phyloP scores from a whole-genome alignment of 2,329 filamentous ascomycete genomes.

The Sporothrix pseudoabietina region DNA sequence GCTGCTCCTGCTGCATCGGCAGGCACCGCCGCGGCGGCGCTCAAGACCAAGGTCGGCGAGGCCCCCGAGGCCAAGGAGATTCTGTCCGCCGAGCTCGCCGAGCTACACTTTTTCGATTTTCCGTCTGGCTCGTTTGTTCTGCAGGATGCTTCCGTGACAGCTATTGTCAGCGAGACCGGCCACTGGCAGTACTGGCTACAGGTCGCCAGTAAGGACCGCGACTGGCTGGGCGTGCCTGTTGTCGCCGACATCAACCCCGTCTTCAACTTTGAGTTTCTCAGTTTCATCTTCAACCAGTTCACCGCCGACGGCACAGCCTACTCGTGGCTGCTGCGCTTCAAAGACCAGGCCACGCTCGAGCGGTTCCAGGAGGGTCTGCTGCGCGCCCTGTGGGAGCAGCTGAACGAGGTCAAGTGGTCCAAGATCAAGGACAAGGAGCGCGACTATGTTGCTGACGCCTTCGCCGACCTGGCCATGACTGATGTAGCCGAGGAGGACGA shows the following conservation, averaged over 20 bases:
- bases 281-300: constrained; percentile 99
- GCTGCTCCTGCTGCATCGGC: background rate
- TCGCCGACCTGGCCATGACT: constrained; percentile 91
- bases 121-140: constrained; percentile 80
- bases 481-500: constrained; percentile 63
- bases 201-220: constrained; percentile 71
- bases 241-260: constrained; percentile 93
- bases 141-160: constrained; percentile 73
- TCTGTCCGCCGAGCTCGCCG: constrained; percentile 73
- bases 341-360: constrained; percentile 77
- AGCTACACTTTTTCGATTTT: constrained; percentile 94
- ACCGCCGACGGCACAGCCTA: constrained; percentile 83
- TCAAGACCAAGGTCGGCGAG: constrained; percentile 55
- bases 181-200: constrained; percentile 97
- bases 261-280: constrained; percentile 98
- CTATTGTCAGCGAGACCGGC: constrained; percentile 81
- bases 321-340: constrained; percentile 94
- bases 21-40: constrained; percentile 38
- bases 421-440: constrained; percentile 91
- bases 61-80: constrained; percentile 72
- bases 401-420: constrained; percentile 91
- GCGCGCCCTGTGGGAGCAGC: constrained; percentile 93
- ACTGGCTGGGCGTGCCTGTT: constrained; percentile 86
- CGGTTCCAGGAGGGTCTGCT: constrained; percentile 91
- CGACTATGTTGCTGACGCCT: constrained; percentile 93